phyloP scores from a whole-genome alignment of 257 asterid species.

The Solanum neorickii region DNA sequence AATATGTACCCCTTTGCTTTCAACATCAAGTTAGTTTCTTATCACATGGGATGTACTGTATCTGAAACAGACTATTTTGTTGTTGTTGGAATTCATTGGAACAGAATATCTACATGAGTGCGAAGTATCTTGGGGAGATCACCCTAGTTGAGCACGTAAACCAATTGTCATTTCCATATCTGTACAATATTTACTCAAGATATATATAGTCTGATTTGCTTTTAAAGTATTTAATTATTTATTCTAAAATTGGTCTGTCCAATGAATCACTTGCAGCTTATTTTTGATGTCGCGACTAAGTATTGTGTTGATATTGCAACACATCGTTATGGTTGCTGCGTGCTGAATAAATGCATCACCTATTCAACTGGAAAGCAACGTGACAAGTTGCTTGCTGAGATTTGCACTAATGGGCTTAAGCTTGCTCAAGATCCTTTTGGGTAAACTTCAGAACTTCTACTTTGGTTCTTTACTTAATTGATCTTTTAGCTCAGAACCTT shows the following conservation, averaged over 20 bases:
- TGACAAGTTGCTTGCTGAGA: slow-evolving; percentile 51
- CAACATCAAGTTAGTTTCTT: neutral
- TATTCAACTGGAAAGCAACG: slow-evolving; percentile 49
- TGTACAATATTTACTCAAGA: neutral
- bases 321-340: slow-evolving; percentile 39
- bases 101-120: neutral
- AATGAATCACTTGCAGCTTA: slow-evolving; percentile 13
- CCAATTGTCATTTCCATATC: neutral
- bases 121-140: neutral
- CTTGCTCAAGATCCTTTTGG: slow-evolving; percentile 93
- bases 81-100: neutral
- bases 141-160: neutral
- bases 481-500: neutral
- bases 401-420: slow-evolving; percentile 48
- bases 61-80: neutral
- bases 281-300: slow-evolving; percentile 25
- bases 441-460: slow-evolving; percentile 18
- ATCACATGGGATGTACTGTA: neutral
- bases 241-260: neutral
- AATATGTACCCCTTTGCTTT: neutral
- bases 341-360: slow-evolving; percentile 25
- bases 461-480: neutral
- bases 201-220: neutral
- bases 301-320: slow-evolving; percentile 29
- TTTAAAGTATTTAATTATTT: neutral